A percentile compares a stretch with the other conserved stretches of the same genome.
phyloP scores from a whole-genome alignment of 768 basidiomycete genomes.

The Tephrocybe sp. region DNA sequence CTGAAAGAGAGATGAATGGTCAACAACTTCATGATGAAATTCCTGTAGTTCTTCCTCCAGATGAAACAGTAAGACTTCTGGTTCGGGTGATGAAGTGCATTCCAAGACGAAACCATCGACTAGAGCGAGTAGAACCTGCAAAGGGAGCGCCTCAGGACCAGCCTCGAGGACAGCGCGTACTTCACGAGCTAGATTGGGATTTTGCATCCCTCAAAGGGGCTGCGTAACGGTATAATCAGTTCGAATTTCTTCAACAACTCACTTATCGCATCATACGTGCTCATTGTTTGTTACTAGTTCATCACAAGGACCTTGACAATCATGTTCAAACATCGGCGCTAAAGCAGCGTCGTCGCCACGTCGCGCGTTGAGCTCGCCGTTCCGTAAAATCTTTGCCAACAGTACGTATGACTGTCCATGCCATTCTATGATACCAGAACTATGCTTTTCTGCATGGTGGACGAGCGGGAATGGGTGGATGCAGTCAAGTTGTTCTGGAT shows the following conservation, averaged over 20 bases:
- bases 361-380: slow-evolving; percentile 35
- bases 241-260: not conserved
- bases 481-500: slow-evolving; percentile 24
- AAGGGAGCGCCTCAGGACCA: slow-evolving; percentile 46
- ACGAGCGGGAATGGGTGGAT: slow-evolving; percentile 30
- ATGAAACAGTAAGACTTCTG: slow-evolving; percentile 39
- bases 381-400: slow-evolving; percentile 21
- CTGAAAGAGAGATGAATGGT: slow-evolving; percentile 60
- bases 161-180: slow-evolving; percentile 58
- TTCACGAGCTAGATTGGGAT: slow-evolving; percentile 44
- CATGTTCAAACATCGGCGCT: slow-evolving; percentile 28
- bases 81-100: slow-evolving; percentile 44
- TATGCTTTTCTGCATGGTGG: not conserved
- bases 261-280: not conserved
- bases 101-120: slow-evolving; percentile 57
- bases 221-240: not conserved
- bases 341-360: slow-evolving; percentile 31
- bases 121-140: slow-evolving; percentile 43
- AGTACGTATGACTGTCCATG: slow-evolving; percentile 22
- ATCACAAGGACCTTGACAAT: slow-evolving; percentile 19
- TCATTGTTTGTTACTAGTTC: slow-evolving; percentile 24
- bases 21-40: slow-evolving; percentile 59
- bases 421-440: not conserved
- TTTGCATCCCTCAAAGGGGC: slow-evolving; percentile 24
- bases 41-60: slow-evolving; percentile 68